Evolutionary conservation across 306 rosid genomes (phyloP).

Genomic region (Styphnolobium japonicum): DNA sequence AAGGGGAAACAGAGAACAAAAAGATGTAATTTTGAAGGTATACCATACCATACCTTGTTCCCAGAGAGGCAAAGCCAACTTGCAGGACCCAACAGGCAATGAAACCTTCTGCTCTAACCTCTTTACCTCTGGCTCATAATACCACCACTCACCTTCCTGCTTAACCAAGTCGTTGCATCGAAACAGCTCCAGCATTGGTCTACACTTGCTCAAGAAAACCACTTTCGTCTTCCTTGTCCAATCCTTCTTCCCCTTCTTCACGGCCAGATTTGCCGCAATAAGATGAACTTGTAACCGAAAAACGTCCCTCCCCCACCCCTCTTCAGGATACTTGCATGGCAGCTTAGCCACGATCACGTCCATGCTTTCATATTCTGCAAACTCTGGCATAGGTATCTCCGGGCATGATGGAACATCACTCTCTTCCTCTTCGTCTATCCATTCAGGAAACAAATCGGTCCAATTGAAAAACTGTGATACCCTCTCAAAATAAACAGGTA

Average conservation of each 20-base stretch:
- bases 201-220: constrained; percentile 71
- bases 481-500: constrained; percentile 42
- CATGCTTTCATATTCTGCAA: constrained; percentile 34
- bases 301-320: constrained; percentile 80
- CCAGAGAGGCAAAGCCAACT: constrained; percentile 87
- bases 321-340: constrained; percentile 67
- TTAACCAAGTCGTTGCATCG: constrained; percentile 67
- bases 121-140: constrained; percentile 48
- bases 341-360: constrained; percentile 69
- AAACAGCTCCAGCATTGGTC: constrained; percentile 90
- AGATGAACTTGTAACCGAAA: constrained; percentile 75
- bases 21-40: background rate
- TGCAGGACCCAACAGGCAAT: constrained; percentile 85
- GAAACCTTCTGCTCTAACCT: constrained; percentile 65
- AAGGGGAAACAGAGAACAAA: background rate
- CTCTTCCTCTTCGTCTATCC: constrained; percentile 96
- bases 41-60: constrained; percentile 74
- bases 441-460: constrained; percentile 88
- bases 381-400: constrained; percentile 80
- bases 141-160: constrained; percentile 83
- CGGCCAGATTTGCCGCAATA: constrained; percentile 62
- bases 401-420: constrained; percentile 80
- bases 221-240: constrained; percentile 51
- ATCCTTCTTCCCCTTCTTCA: constrained; percentile 59
- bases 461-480: constrained; percentile 73